Base-by-base conservation (phyloP, 352 stramenopile genomes). In the Halophytophthora batemanensis region DNA sequence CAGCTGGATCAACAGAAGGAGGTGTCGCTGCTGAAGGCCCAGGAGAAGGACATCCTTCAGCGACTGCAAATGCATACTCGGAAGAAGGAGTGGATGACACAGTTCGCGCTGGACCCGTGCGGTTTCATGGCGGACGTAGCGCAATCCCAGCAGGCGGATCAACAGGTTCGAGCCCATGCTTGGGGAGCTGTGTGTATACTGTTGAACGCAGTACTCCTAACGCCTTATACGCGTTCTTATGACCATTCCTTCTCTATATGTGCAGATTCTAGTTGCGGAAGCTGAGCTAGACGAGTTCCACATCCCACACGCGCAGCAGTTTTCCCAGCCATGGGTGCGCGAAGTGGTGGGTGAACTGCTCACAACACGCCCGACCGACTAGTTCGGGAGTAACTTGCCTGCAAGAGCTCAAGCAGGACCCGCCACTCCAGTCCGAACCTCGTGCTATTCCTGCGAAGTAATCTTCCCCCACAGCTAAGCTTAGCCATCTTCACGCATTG, bases 301-400 rank as follows among this genome's bases (percentile, higher is more conserved):
- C 35, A 59, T 87, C 12, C 80, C 77, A 0, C 69, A 74, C 36
- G 47, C 77, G 5, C 69, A 86, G 15, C 69, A 87, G 48, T 90
- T 90, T 48, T 65, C 65, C 18, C 80, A 90, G 57, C 75, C 77
- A 3, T 90, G 80, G 80, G 77, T 88, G 50, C 75, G 77, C 10
- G 77, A 68, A 21, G 59, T 66, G 13, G 54, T 72, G 39, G 34
- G 50, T 0, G 59, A 72, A 21, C 43, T 69, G 28, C 54, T 68
- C 21, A 69, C 63, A 22, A 60, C 59, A 39, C 54, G 59, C 19
- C 29, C 59, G 2, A 44, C 40, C 2, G 65, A 66, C 38, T 69
- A 43, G 53, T 31, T 1, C 12, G n/a, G 13, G 29, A 21, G 1
- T 13, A 33, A 3, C 10, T 31, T 31, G 25, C 8, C 25, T 31